Conservation (phyloP, 1,139 yeast genomes). For the Blastobotrys persicus region DNA sequence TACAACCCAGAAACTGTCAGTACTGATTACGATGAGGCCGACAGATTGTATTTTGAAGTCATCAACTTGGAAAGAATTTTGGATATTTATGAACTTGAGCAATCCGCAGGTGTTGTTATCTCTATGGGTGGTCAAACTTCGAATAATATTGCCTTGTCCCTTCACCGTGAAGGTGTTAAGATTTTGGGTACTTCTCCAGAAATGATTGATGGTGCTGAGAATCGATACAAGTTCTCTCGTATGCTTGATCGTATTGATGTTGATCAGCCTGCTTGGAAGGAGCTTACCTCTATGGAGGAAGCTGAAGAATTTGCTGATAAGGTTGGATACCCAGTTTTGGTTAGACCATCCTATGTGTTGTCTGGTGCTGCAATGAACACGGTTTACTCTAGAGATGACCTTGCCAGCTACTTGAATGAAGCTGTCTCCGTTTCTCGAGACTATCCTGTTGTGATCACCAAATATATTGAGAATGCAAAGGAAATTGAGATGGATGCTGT, state of each 20-base stretch:
- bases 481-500: slow-evolving; percentile 98
- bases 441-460: slow-evolving; percentile 96
- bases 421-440: slow-evolving; percentile 94
- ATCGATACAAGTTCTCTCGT: slow-evolving; percentile 95
- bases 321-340: slow-evolving; percentile 93
- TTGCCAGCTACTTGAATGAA: slow-evolving; percentile 77
- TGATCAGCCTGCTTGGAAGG: slow-evolving; percentile 98
- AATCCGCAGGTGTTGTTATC: slow-evolving; percentile 86
- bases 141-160: slow-evolving; percentile 86
- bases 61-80: slow-evolving; percentile 91
- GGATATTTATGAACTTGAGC: slow-evolving; percentile 94
- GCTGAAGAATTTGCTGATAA: slow-evolving; percentile 82
- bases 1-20: slow-evolving; percentile 99
- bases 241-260: slow-evolving; percentile 87
- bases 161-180: slow-evolving; percentile 72
- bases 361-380: slow-evolving; percentile 99
- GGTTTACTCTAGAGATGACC: slow-evolving; percentile 84
- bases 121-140: slow-evolving; percentile 98
- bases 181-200: slow-evolving; percentile 93
- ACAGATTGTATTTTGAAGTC: slow-evolving; percentile 93
- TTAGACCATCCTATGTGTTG: slow-evolving; percentile 94
- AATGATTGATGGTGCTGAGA: slow-evolving; percentile 96
- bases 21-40: slow-evolving; percentile 97
- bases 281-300: slow-evolving; percentile 77
- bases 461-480: slow-evolving; percentile 91